Conservation (phyloP, 495 filamentous ascomycete species). For the Parmelia sp. region DNA sequence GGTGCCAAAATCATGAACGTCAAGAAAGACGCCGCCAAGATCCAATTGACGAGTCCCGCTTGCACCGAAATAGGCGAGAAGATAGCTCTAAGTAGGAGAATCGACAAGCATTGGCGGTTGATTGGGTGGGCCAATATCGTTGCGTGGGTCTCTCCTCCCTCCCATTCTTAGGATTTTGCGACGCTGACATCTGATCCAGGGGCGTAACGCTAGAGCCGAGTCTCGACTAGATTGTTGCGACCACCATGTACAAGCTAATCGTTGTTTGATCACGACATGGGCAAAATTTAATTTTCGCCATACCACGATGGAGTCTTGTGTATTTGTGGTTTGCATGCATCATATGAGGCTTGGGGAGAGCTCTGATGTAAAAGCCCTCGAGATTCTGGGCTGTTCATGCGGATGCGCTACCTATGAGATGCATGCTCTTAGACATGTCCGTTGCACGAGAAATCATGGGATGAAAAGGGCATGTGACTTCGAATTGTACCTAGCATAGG, state of each 20-base stretch:
- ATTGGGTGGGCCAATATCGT: constrained; percentile 96
- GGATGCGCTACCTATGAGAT: background rate
- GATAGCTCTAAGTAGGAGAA: constrained; percentile 90
- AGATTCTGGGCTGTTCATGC: background rate
- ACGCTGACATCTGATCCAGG: constrained; percentile 26
- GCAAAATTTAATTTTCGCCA: background rate
- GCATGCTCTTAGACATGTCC: background rate
- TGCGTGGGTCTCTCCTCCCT: constrained; percentile 44
- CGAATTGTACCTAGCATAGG: background rate
- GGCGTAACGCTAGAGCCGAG: constrained; percentile 50
- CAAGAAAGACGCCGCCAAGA: constrained; percentile 93
- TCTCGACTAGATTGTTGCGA: constrained; percentile 31
- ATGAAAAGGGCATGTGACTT: background rate
- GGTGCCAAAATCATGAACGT: constrained; percentile 89
- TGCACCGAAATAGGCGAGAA: constrained; percentile 96
- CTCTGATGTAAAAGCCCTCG: background rate
- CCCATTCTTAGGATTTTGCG: background rate
- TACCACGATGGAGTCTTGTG: background rate
- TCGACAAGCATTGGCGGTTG: constrained; percentile 98
- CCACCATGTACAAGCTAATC: background rate
- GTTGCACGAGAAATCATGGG: background rate
- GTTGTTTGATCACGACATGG: background rate
- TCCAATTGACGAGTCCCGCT: constrained; percentile 78
- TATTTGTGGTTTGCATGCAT: background rate
- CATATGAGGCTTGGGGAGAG: background rate